Evolutionary conservation across 2,329 filamentous ascomycete species (phyloP).

Genomic region (Exophiala lecanii-corni): DNA sequence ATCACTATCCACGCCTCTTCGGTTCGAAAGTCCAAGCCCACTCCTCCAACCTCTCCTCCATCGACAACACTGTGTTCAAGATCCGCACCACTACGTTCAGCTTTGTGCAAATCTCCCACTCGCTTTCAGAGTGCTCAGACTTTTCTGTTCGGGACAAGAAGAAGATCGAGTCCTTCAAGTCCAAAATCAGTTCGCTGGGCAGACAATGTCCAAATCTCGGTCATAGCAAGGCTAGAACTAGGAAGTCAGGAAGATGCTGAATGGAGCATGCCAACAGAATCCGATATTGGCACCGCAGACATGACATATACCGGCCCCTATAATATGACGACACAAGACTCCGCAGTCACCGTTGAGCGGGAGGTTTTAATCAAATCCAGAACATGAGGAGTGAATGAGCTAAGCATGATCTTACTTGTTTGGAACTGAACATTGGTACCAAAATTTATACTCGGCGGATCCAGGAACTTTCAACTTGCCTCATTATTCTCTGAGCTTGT

Average conservation of each 20-base stretch:
- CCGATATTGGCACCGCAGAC: not conserved
- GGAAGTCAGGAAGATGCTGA: not conserved
- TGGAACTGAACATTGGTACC: no score
- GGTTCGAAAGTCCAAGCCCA: not conserved
- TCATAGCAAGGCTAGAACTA: slow-evolving; percentile 9
- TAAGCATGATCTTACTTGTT: no score
- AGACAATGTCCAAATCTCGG: slow-evolving; percentile 12
- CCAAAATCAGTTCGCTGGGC: slow-evolving; percentile 22
- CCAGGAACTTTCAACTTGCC: no score
- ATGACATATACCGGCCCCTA: no score
- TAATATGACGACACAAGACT: no score
- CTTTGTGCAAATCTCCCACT: slow-evolving; percentile 16
- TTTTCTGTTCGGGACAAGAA: slow-evolving; percentile 3
- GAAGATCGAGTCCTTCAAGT: slow-evolving; percentile 3
- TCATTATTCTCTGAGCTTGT: no score
- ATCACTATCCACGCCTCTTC: slow-evolving; percentile 14
- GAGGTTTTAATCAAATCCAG: no score
- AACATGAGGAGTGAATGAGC: no score
- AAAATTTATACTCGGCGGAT: no score
- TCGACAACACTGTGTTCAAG: not conserved
- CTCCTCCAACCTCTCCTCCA: not conserved
- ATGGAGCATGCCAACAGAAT: not conserved
- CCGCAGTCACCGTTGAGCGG: no score
- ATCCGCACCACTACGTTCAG: slow-evolving; percentile 14
- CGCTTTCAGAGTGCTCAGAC: slow-evolving; percentile 2